Base-by-base conservation (phyloP, 2,329 filamentous ascomycete species). In the Pleomassaria siparia region DNA sequence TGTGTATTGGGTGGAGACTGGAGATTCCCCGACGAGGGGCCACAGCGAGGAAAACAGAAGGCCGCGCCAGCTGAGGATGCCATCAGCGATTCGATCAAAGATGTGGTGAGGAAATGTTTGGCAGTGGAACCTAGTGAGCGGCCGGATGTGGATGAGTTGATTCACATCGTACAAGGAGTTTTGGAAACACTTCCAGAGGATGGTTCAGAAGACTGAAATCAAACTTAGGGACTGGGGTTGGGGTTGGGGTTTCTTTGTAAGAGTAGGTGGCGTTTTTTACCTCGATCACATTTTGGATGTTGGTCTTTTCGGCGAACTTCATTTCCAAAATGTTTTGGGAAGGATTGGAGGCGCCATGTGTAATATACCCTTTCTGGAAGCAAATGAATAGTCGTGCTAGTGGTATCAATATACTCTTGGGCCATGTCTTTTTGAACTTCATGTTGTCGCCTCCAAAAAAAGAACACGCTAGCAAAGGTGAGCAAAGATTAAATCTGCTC, bases 1-100 rank as follows among this genome's bases (percentile, higher is more conserved):
- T 97, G 92, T 69, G 89, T 97, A 15, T 76, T 96, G 13, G 89
- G 91, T 50, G 94, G 92, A 30, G 92, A 97, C 73, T 99, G 94
- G 92, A 81, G 91, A 43, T 99, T 97, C 72, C 94, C 94, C 0
- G 91, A 96, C 60, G 91, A 96, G 67, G 85, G 86, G 44, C 76
- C 69, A 6, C 74, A 73, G 60, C 76, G 74, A 40, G 77, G 82
- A 36, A 83, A 84, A 67, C 76, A 78, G 56, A 80, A 79, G 55
- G 29, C 28, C 5, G 70, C 66, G 10, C 59, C 70, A 4, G 74
- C 76, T 11, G 77, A 80, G 10, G 74, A 78, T 18, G 74, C 71
- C 1, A 91, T 96, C 49, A 91, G 88, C 56, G 89, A 92, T 43
- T 79, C 83, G 2, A 89, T 96, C 18, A 87, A 92, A 69, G 87